phyloP scores from a whole-genome alignment of 768 basidiomycete species.

The Fibroporia radiculosa region DNA sequence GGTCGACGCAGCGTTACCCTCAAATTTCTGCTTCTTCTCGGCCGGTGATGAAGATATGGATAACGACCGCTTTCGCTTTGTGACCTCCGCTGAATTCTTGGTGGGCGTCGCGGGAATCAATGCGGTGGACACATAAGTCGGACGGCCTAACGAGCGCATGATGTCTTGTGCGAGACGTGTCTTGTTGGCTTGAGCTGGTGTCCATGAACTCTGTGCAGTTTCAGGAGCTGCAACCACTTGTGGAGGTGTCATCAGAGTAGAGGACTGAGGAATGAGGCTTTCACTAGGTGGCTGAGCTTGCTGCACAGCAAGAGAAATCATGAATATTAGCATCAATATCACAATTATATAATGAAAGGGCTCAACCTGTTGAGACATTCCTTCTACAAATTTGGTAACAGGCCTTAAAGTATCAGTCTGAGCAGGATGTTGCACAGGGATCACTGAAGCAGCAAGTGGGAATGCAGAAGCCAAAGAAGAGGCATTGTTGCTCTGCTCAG shows the following conservation, averaged over 20 bases:
- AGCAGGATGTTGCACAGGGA: too few relatives aligned
- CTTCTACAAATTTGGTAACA: too few relatives aligned
- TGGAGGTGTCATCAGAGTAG: neutral
- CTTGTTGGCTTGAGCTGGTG: conserved; percentile 39
- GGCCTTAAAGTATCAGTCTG: too few relatives aligned
- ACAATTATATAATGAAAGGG: too few relatives aligned
- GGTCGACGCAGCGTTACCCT: neutral
- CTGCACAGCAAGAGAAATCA: too few relatives aligned
- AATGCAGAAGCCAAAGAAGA: too few relatives aligned
- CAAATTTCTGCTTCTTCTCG: conserved; percentile 4
- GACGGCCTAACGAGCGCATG: conserved; percentile 39
- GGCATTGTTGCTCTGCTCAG: too few relatives aligned
- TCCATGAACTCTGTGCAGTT: conserved; percentile 6
- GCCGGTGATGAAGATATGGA: neutral
- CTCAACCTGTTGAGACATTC: too few relatives aligned
- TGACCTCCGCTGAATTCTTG: neutral
- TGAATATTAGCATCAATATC: too few relatives aligned
- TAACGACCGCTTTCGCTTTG: conserved; percentile 1
- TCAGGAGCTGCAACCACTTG: too few relatives aligned
- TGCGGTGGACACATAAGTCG: neutral
- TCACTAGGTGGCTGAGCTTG: neutral
- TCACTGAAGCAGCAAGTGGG: too few relatives aligned
- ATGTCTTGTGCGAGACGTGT: conserved; percentile 49
- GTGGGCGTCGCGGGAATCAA: neutral
- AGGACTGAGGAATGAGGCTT: neutral